Conservation (phyloP, 2,329 filamentous ascomycete genomes). For the Trichoderma lentiforme region DNA sequence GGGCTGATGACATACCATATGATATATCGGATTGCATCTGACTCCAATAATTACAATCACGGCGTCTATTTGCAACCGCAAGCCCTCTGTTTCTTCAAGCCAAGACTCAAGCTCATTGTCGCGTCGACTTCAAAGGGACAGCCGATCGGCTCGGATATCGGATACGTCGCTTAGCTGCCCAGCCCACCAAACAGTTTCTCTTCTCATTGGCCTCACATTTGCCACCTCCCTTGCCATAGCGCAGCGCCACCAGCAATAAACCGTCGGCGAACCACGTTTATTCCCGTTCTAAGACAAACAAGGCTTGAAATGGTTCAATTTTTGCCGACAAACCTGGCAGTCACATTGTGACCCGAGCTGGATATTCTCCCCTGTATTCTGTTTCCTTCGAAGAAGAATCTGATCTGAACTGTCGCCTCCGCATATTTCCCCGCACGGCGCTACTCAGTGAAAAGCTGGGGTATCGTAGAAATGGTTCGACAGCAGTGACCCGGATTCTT, state of each 20-base stretch:
- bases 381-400: neutral
- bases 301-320: neutral
- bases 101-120: neutral
- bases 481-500: neutral
- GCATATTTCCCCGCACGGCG: slow-evolving; percentile 5
- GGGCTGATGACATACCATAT: neutral
- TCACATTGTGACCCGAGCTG: neutral
- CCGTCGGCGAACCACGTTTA: neutral
- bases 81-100: neutral
- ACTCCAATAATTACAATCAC: neutral
- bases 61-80: neutral
- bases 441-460: slow-evolving; percentile 1
- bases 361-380: neutral
- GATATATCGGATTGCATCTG: neutral
- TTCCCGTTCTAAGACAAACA: neutral
- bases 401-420: slow-evolving; percentile 2
- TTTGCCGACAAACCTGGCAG: neutral
- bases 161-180: slow-evolving; percentile 19
- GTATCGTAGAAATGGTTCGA: neutral
- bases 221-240: neutral
- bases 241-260: slow-evolving; percentile 3
- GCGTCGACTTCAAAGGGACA: neutral
- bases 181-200: neutral
- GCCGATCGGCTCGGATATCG: slow-evolving; percentile 30
- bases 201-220: neutral